phyloP scores from a whole-genome alignment of 148 eudicot species.

The Chenopodium suecicum region DNA sequence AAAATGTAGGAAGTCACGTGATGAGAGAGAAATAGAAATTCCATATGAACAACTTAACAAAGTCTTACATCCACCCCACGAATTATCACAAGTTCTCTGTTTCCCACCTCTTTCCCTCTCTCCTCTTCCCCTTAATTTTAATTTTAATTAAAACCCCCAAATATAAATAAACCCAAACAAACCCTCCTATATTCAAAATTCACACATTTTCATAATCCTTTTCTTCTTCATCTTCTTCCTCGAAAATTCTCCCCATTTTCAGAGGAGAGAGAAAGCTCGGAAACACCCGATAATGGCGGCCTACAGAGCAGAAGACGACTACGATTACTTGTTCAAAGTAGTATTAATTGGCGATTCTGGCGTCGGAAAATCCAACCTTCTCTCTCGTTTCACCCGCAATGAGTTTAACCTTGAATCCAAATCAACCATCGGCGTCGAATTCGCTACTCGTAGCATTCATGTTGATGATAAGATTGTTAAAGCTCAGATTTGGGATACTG shows the following conservation, averaged over 20 bases:
- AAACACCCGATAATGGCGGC: constrained; percentile 22
- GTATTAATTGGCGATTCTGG: constrained; percentile 45
- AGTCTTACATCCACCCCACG: constrained; percentile 22
- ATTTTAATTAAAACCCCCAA: neutral
- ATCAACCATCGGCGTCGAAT: constrained; percentile 49
- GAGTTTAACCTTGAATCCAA: constrained; percentile 48
- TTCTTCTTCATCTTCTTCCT: neutral
- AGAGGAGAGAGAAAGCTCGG: neutral
- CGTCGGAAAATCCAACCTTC: constrained; percentile 43
- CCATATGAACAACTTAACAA: neutral
- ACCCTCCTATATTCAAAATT: neutral
- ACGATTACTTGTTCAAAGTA: constrained; percentile 42
- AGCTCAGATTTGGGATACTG: constrained; percentile 58
- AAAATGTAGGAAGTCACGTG: constrained; percentile 10
- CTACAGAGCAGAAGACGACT: constrained; percentile 47
- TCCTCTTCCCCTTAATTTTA: neutral
- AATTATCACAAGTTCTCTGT: constrained; percentile 3
- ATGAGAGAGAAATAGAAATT: neutral
- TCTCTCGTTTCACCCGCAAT: constrained; percentile 38
- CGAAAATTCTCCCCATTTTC: neutral
- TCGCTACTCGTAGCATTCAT: constrained; percentile 48
- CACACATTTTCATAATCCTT: too few relatives aligned
- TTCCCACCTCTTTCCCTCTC: neutral
- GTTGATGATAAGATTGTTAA: constrained; percentile 48
- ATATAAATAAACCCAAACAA: neutral